phyloP scores from a whole-genome alignment of 2,329 filamentous ascomycete species.

The Hypomyces rosellus region DNA sequence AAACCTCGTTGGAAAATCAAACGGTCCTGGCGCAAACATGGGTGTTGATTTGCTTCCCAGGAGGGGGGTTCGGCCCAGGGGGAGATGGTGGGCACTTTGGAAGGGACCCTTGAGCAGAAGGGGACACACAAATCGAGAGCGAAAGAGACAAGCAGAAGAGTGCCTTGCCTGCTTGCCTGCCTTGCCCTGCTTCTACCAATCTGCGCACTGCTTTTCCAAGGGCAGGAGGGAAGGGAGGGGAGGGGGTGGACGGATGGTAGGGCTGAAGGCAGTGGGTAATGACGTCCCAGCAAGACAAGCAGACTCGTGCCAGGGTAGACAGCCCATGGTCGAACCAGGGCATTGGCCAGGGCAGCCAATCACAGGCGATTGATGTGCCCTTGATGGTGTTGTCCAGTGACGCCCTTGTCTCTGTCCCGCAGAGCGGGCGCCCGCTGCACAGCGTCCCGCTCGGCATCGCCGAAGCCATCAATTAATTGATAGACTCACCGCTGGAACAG shows the following conservation, averaged over 20 bases:
- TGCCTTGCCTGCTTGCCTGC: no score
- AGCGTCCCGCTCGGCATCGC: constrained; percentile 12
- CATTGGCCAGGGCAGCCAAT: constrained; percentile 12
- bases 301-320: background rate
- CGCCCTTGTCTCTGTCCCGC: constrained; percentile 6
- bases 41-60: constrained; percentile 5
- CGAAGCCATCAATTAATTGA: constrained; percentile 11
- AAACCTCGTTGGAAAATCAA: constrained; percentile 6
- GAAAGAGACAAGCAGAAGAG: no score
- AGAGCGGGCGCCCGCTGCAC: constrained; percentile 11
- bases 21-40: constrained; percentile 1
- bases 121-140: no score
- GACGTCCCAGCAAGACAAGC: constrained; percentile 5
- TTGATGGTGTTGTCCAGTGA: constrained; percentile 5
- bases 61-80: constrained; percentile 3
- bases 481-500: constrained; percentile 12
- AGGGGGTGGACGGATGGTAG: constrained; percentile 3
- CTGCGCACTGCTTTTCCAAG: background rate
- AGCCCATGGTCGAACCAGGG: background rate
- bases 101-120: no score
- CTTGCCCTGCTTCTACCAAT: no score
- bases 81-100: no score
- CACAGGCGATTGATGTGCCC: background rate
- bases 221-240: constrained; percentile 2
- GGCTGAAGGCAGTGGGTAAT: background rate